These are phyloP conservation scores for Candida germanica DNA, from an alignment of 805 yeast species.

Conservation along the genomic window DNA sequence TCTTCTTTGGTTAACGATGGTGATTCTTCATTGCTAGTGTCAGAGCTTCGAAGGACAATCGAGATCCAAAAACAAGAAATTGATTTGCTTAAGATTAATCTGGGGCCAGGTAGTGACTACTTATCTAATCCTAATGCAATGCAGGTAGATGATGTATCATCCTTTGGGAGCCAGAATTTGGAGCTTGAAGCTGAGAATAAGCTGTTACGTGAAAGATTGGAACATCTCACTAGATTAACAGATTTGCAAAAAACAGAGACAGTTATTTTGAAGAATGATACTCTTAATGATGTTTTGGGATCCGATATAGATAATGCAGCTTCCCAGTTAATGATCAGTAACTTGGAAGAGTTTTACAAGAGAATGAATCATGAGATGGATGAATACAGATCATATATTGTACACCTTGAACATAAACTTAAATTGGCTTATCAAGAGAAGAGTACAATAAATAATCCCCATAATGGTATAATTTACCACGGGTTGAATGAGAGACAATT, in stretches of 20 bases:
- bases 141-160: conserved; percentile 2
- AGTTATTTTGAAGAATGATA: conserved; percentile 55
- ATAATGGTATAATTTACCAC: neutral
- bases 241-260: conserved; percentile 59
- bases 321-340: conserved; percentile 43
- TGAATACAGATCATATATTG: conserved; percentile 57
- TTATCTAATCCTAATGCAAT: conserved; percentile 1
- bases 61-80: conserved; percentile 59
- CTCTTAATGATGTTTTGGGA: conserved; percentile 56
- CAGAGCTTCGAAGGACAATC: conserved; percentile 55
- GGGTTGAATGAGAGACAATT: conserved; percentile 14
- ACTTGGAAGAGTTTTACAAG: conserved; percentile 48
- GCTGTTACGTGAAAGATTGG: conserved; percentile 62
- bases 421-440: conserved; percentile 23
- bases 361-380: conserved; percentile 50
- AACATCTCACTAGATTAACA: conserved; percentile 62
- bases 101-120: neutral
- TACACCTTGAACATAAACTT: conserved; percentile 56
- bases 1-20: conserved; percentile 30
- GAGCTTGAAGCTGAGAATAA: conserved; percentile 59
- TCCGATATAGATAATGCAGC: conserved; percentile 32
- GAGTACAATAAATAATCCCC: neutral
- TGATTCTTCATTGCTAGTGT: conserved; percentile 41
- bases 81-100: conserved; percentile 25
- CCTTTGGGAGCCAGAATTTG: neutral